These are phyloP conservation scores for Filobasidium floriforme DNA, from an alignment of 768 basidiomycete genomes.

Conservation along the genomic window DNA sequence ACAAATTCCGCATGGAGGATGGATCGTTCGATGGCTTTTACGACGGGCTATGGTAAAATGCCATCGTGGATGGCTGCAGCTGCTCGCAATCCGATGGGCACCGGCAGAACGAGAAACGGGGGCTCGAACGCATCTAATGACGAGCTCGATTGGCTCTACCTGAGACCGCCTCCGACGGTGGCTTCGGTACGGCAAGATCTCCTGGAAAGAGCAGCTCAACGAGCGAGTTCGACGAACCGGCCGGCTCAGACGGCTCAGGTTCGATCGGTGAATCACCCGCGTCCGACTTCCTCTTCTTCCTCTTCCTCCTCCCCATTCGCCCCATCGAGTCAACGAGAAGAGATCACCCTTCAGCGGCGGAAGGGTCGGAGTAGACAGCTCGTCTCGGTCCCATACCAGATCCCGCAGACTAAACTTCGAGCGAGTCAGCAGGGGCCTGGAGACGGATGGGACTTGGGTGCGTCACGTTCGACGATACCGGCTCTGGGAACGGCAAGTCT, in stretches of 20 bases:
- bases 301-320: no score
- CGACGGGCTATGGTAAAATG: no score
- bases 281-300: background rate
- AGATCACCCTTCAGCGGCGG: no score
- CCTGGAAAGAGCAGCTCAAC: background rate
- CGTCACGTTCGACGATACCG: background rate
- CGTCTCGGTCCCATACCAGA: background rate
- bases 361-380: background rate
- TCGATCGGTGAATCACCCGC: background rate
- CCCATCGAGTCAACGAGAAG: no score
- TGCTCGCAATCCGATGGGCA: background rate
- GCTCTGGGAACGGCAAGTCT: background rate
- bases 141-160: background rate
- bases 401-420: background rate
- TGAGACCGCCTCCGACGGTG: background rate
- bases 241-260: background rate
- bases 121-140: background rate
- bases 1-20: no score
- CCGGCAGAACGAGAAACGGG: background rate
- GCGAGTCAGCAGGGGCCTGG: background rate
- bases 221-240: background rate
- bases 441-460: background rate
- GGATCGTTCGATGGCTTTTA: no score
- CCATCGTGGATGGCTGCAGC: background rate
- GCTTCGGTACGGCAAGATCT: background rate